Evolutionary conservation across 192 early-diverging fungal species (phyloP).

Genomic region (Podila horticola): DNA sequence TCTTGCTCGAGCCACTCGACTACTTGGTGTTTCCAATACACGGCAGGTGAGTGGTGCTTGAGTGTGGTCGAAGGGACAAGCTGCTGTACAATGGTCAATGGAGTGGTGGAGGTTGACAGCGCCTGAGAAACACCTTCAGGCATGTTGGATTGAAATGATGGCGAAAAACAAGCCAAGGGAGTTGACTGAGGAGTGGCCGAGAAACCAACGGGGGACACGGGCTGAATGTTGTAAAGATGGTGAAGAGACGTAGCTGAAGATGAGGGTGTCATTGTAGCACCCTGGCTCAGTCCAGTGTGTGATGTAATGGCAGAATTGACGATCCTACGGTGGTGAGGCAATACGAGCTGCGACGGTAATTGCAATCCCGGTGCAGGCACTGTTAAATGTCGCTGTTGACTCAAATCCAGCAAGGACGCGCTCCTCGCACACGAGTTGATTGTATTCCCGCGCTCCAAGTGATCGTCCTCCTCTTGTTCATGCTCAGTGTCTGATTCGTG

Average conservation of each 20-base stretch:
- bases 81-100: slow-evolving; percentile 19
- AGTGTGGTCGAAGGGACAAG: slow-evolving; percentile 34
- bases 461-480: not conserved
- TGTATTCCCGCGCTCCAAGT: not conserved
- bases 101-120: slow-evolving; percentile 1
- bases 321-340: slow-evolving; percentile 36
- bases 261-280: not conserved
- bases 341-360: slow-evolving; percentile 25
- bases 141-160: slow-evolving; percentile 23
- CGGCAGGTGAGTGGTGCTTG: slow-evolving; percentile 38
- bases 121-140: slow-evolving; percentile 23
- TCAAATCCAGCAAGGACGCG: too few species aligned
- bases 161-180: not conserved
- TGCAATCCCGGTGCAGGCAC: slow-evolving; percentile 13
- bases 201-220: not conserved
- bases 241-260: not conserved
- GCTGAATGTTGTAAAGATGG: not conserved
- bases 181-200: slow-evolving; percentile 24
- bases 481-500: not conserved
- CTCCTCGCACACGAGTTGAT: too few species aligned
- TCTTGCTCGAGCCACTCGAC: slow-evolving; percentile 51
- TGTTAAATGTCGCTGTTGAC: too few species aligned
- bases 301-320: slow-evolving; percentile 5
- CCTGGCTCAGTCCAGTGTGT: not conserved
- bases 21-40: slow-evolving; percentile 48